Evolutionary conservation across 2,329 filamentous ascomycete genomes (phyloP).

Genomic region (Pyricularia sp.): DNA sequence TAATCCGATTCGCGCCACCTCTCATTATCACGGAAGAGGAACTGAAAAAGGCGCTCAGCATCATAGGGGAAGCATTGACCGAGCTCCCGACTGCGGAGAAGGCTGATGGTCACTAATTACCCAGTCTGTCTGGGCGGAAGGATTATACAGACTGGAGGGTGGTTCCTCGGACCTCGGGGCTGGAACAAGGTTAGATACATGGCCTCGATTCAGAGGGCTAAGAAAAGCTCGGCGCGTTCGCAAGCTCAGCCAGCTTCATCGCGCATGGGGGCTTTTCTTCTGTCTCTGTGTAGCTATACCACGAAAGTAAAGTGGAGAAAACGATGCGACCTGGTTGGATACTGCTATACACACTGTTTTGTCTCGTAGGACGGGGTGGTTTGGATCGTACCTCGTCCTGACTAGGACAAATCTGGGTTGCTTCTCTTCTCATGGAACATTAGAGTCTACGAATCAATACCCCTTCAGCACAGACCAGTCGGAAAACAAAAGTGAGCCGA

Average conservation of each 20-base stretch:
- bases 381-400: background rate
- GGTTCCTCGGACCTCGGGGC: background rate
- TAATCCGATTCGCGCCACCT: conserved; percentile 94
- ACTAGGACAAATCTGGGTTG: background rate
- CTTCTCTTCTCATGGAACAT: background rate
- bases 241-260: background rate
- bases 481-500: background rate
- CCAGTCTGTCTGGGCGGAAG: background rate
- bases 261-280: background rate
- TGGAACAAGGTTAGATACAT: background rate
- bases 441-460: background rate
- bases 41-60: conserved; percentile 65
- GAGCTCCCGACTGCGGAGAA: conserved; percentile 64
- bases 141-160: background rate
- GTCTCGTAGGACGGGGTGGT: background rate
- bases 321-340: background rate
- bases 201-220: background rate
- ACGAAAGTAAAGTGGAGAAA: background rate
- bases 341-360: background rate
- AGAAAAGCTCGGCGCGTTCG: background rate
- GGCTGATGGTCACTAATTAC: conserved; percentile 21
- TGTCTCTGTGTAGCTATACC: background rate
- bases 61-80: conserved; percentile 72
- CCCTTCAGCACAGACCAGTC: background rate
- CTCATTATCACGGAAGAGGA: conserved; percentile 88